Evolutionary conservation across 2,329 filamentous ascomycete species (phyloP).

Genomic region (Ascochyta koolunga): DNA sequence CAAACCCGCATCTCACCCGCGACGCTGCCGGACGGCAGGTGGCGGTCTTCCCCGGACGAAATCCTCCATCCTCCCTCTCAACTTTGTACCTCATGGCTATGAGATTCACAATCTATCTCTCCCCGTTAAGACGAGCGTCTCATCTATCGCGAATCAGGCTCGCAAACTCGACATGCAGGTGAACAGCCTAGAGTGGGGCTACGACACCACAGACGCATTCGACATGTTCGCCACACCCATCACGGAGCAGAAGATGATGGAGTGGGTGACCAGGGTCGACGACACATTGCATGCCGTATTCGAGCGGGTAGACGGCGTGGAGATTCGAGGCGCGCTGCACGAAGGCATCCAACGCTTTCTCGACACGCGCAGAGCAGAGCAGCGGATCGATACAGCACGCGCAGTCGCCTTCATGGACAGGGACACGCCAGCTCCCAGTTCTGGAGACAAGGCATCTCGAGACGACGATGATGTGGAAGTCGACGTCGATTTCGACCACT

Average conservation of each 20-base stretch:
- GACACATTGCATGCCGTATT: constrained; percentile 13
- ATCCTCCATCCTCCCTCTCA: constrained; percentile 48
- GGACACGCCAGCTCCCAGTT: neutral
- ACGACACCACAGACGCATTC: constrained; percentile 13
- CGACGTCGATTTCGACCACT: neutral
- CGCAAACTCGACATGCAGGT: constrained; percentile 26
- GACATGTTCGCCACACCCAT: constrained; percentile 14
- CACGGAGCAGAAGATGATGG: constrained; percentile 9
- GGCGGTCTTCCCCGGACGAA: constrained; percentile 34
- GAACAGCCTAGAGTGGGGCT: constrained; percentile 31
- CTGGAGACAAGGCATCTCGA: neutral
- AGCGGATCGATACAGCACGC: neutral
- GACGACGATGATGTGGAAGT: neutral
- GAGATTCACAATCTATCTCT: constrained; percentile 33
- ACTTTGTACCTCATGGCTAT: constrained; percentile 41
- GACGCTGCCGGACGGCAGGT: constrained; percentile 9
- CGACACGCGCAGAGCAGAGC: constrained; percentile 1
- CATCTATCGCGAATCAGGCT: constrained; percentile 13
- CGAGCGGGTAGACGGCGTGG: constrained; percentile 11
- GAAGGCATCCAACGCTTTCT: constrained; percentile 21
- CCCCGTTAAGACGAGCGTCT: neutral
- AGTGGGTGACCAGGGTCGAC: constrained; percentile 28
- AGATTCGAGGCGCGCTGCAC: constrained; percentile 18
- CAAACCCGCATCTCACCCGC: neutral
- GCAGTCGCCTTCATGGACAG: neutral